These are phyloP conservation scores for Aspergillus ruber DNA, from an alignment of 2,329 filamentous ascomycete species.

Conservation along the genomic window DNA sequence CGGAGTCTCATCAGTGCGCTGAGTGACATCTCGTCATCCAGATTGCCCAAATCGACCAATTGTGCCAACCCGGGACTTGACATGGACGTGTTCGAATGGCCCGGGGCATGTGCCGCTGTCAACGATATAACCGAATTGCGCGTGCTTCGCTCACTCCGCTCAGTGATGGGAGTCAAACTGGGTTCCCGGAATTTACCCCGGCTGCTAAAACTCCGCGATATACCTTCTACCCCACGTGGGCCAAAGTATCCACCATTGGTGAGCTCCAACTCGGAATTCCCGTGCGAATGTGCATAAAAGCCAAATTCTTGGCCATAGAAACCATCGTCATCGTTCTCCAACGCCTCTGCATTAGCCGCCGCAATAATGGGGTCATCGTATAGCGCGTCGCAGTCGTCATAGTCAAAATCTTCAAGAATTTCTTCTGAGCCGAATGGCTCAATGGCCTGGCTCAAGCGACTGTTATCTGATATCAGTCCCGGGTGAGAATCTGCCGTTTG, in stretches of 20 bases:
- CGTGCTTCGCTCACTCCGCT: slow-evolving; percentile 91
- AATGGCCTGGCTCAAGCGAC: slow-evolving; percentile 42
- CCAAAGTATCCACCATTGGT: slow-evolving; percentile 87
- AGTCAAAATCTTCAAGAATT: slow-evolving; percentile 44
- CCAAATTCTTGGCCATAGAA: slow-evolving; percentile 97
- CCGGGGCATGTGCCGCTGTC: slow-evolving; percentile 44
- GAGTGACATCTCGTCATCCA: slow-evolving; percentile 66
- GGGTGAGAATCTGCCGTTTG: slow-evolving; percentile 36
- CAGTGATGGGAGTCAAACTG: slow-evolving; percentile 91
- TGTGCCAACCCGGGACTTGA: slow-evolving; percentile 71
- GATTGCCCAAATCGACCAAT: slow-evolving; percentile 56
- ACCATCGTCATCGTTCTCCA: slow-evolving; percentile 86
- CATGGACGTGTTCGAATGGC: slow-evolving; percentile 44
- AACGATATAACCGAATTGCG: slow-evolving; percentile 83
- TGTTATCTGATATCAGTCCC: slow-evolving; percentile 46
- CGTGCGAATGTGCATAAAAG: slow-evolving; percentile 66
- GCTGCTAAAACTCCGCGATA: slow-evolving; percentile 64
- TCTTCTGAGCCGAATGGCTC: slow-evolving; percentile 34
- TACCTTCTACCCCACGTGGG: slow-evolving; percentile 57
- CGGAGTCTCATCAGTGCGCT: slow-evolving; percentile 66
- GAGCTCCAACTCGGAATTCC: slow-evolving; percentile 51
- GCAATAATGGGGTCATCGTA: slow-evolving; percentile 90
- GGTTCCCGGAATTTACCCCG: slow-evolving; percentile 72
- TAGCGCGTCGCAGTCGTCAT: slow-evolving; percentile 58
- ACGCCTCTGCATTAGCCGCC: slow-evolving; percentile 85